phyloP scores from a whole-genome alignment of 305 asterid genomes.

The Fraxinus nigra region DNA sequence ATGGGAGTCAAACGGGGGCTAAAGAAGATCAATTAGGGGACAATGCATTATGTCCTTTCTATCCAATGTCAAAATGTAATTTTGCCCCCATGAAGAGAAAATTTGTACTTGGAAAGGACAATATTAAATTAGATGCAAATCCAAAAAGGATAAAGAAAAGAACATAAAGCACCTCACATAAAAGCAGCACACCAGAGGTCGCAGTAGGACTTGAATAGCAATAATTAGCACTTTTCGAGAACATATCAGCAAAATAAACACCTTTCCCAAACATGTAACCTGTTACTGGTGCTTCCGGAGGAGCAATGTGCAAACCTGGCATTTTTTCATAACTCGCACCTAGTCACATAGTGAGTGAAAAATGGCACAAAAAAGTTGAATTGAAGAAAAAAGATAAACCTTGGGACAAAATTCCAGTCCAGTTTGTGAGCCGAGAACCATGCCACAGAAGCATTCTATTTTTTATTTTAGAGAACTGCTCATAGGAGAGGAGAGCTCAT shows the following conservation, averaged over 20 bases:
- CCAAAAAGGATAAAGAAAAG: not conserved
- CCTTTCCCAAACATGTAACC: constrained; percentile 99
- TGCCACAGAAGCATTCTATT: constrained; percentile 97
- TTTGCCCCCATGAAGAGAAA: not conserved
- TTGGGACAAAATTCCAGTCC: constrained; percentile 93
- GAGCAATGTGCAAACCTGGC: constrained; percentile 86
- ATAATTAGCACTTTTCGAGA: constrained; percentile 94
- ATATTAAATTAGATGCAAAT: not conserved
- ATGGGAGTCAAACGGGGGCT: too few species aligned
- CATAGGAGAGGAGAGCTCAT: constrained; percentile 16
- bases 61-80: not conserved
- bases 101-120: not conserved
- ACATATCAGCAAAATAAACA: constrained; percentile 96
- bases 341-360: constrained; percentile 10
- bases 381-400: constrained; percentile 36
- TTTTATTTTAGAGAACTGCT: constrained; percentile 54
- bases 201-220: constrained; percentile 52
- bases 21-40: not conserved
- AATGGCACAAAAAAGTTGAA: not conserved
- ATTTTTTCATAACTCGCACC: constrained; percentile 21
- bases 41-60: not conserved
- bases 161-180: constrained; percentile 66
- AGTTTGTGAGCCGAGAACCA: constrained; percentile 90
- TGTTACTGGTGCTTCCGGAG: constrained; percentile 91
- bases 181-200: constrained; percentile 65